Percentiles rank a stretch among this genome's conserved stretches.
These are phyloP conservation scores for Anthoceros angustus DNA, from an alignment of 225 moss, liverwort and hornwort species.

Conservation along the genomic window DNA sequence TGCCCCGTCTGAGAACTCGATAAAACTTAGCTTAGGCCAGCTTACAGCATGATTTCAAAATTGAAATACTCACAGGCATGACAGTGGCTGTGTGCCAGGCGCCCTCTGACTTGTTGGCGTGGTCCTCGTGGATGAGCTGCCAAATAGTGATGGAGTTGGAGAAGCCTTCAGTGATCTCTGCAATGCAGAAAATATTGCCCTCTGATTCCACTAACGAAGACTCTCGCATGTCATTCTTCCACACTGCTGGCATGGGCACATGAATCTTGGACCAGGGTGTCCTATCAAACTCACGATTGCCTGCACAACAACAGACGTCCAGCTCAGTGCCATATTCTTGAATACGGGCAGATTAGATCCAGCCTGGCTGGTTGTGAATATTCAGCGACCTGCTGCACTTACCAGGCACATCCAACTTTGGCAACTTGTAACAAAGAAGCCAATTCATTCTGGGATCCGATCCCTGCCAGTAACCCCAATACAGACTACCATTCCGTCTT, in stretches of 20 bases:
- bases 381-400: not conserved
- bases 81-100: not conserved
- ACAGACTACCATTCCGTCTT: not conserved
- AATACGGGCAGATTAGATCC: too few relatives aligned
- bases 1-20: too few relatives aligned
- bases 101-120: not conserved
- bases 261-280: slow-evolving; percentile 4
- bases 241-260: not conserved
- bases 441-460: slow-evolving; percentile 4
- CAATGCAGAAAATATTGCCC: slow-evolving; percentile 1
- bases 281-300: not conserved
- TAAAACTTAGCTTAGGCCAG: too few relatives aligned
- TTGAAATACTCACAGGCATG: not conserved
- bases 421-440: slow-evolving; percentile 3
- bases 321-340: not conserved
- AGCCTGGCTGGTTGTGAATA: too few relatives aligned
- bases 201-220: not conserved
- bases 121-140: slow-evolving; percentile 2
- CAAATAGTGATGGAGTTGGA: not conserved
- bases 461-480: not conserved
- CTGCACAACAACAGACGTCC: not conserved
- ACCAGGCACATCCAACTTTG: not conserved
- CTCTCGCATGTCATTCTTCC: slow-evolving; percentile 2
- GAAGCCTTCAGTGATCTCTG: slow-evolving; percentile 2
- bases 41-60: not conserved